These are phyloP conservation scores for Sporormia fimetaria DNA, from an alignment of 495 filamentous ascomycete genomes.

Conservation along the genomic window DNA sequence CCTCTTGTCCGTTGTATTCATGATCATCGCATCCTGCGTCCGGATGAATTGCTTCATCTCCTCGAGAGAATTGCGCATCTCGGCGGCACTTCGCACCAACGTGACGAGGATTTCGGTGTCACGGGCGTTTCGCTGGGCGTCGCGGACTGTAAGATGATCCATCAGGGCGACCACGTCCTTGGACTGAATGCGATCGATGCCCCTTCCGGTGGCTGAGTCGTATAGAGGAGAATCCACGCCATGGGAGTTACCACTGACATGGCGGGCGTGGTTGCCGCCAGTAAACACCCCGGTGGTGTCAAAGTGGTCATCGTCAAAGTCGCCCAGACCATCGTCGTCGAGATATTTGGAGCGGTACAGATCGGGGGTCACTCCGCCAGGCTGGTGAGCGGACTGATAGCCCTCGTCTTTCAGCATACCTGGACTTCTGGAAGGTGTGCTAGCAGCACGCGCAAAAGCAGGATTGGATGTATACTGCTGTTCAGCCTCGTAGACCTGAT, in stretches of 20 bases:
- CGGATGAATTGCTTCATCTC: constrained; percentile 89
- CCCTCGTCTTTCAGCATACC: constrained; percentile 66
- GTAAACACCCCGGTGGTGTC: constrained; percentile 26
- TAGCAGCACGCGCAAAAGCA: constrained; percentile 20
- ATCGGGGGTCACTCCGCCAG: constrained; percentile 25
- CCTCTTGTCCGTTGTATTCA: constrained; percentile 71
- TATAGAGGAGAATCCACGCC: constrained; percentile 81
- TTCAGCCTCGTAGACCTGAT: constrained; percentile 35
- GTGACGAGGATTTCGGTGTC: constrained; percentile 96
- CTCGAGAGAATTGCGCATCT: constrained; percentile 95
- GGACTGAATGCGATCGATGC: constrained; percentile 86
- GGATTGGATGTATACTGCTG: constrained; percentile 17
- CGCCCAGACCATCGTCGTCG: constrained; percentile 45
- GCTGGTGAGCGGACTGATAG: constrained; percentile 74
- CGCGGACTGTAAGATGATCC: constrained; percentile 95
- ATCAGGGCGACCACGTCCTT: constrained; percentile 96
- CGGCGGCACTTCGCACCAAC: constrained; percentile 82
- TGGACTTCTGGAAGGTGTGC: constrained; percentile 35
- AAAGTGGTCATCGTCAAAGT: constrained; percentile 26
- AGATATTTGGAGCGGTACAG: constrained; percentile 44
- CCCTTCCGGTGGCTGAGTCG: constrained; percentile 77
- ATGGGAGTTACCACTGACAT: constrained; percentile 83
- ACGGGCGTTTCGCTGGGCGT: constrained; percentile 90
- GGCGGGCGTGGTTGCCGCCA: constrained; percentile 43
- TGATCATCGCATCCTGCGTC: constrained; percentile 72